These are phyloP conservation scores for Globisporangium perplexum DNA, from an alignment of 352 stramenopile genomes.

Conservation along the genomic window DNA sequence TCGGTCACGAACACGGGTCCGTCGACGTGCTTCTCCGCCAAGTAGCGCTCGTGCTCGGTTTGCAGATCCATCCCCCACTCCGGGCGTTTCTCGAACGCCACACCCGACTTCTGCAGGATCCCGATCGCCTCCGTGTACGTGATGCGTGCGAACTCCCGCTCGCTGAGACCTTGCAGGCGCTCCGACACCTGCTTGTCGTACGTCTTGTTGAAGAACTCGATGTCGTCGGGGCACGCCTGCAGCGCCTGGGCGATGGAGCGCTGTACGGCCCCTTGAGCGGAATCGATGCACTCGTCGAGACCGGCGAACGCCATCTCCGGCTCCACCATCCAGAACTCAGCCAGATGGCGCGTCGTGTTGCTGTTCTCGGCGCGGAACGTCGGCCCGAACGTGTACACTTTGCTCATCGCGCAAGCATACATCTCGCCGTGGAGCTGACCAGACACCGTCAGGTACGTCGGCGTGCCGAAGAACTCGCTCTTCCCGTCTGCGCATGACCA, in stretches of 20 bases:
- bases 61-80: conserved; percentile 96
- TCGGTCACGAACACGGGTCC: conserved; percentile 96
- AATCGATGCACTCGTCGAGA: conserved; percentile 89
- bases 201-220: conserved; percentile 92
- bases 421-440: conserved; percentile 96
- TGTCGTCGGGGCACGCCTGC: conserved; percentile 85
- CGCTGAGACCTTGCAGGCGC: conserved; percentile 76
- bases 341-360: conserved; percentile 96
- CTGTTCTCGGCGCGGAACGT: conserved; percentile 99
- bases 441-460: conserved; percentile 88
- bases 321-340: conserved; percentile 99
- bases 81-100: conserved; percentile 79
- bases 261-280: conserved; percentile 91
- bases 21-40: conserved; percentile 83
- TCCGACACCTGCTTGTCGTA: conserved; percentile 82
- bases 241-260: conserved; percentile 77
- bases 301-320: conserved; percentile 86
- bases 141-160: conserved; percentile 88
- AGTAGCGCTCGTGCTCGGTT: conserved; percentile 95
- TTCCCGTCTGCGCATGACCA: conserved; percentile 59
- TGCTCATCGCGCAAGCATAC: conserved; percentile 94
- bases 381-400: conserved; percentile 99
- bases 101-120: conserved; percentile 86
- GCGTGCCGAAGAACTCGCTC: conserved; percentile 93
- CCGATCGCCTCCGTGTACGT: conserved; percentile 94